Base-by-base conservation (phyloP, 2,329 filamentous ascomycete genomes). In the Dryadomyces sulphureus region DNA sequence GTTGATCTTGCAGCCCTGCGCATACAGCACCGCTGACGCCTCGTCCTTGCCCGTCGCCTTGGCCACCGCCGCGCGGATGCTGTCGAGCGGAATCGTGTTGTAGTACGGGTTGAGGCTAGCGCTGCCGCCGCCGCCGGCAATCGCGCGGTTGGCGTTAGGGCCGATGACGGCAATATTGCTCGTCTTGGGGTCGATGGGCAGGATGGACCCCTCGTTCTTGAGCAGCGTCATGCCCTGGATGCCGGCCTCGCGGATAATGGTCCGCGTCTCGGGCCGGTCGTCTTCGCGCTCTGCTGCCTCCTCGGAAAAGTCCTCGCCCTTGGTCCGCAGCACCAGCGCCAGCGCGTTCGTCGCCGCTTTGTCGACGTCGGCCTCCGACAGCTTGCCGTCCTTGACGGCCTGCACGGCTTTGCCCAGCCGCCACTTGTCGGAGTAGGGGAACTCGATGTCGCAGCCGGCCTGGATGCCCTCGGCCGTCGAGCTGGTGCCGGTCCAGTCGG, bases 31-130 rank as follows among this genome's bases (percentile, higher is more conserved):
- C 39, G 78, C 69, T 27, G 72, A 66, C 41, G 73, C 62, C 2
- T 75, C 66, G 1, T 67, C 63, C 24, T 66, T 65, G 7, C 5
- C 38, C 14, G 45, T 45, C 3, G 48, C 48, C 24, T 39, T 38
- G 41, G 73, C 62, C 2, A 75, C 67, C 1, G 68, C 64, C 24
- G 65, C 64, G 35, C 64, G 69, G 49, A 82, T 79, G 53, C 77
- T 79, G 39, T 80, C 76, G 43, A 78, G 67, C 0, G 79, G 79
- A 9, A 79, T 66, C 2, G 76, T 79, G 52, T 68, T 77, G 58
- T 83, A 83, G 59, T 83, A 82, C 0, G 79, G 78, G 56, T 81
- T 81, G 42, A 83, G 62, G 51, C 75, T 80, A n/a, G 34, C 34
- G 16, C 34, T 36, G 34, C 34, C 34, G 9, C 34, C 34, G 17